These are phyloP conservation scores for Neopestalotiopsis sp. DNA, from an alignment of 2,329 filamentous ascomycete species.

Conservation along the genomic window DNA sequence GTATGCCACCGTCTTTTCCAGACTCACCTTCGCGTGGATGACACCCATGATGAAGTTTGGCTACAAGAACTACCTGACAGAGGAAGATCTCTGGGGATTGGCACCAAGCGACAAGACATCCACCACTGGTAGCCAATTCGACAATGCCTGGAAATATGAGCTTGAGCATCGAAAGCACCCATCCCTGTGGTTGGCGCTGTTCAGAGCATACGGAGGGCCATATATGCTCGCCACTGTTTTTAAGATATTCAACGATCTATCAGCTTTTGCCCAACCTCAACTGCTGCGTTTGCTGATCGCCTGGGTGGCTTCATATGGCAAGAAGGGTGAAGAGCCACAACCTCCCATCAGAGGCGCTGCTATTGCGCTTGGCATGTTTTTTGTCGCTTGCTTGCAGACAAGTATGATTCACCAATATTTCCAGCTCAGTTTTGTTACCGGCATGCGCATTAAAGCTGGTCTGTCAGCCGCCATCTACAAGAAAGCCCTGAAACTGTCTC, in stretches of 20 bases:
- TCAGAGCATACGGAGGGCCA: slow-evolving; percentile 82
- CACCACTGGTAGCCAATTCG: slow-evolving; percentile 72
- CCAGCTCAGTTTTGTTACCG: slow-evolving; percentile 90
- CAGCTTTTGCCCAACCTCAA: slow-evolving; percentile 91
- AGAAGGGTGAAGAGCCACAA: slow-evolving; percentile 62
- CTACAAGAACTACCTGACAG: slow-evolving; percentile 89
- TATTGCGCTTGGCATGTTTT: slow-evolving; percentile 92
- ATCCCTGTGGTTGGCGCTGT: slow-evolving; percentile 85
- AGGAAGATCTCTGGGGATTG: slow-evolving; percentile 95
- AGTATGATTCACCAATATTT: slow-evolving; percentile 96
- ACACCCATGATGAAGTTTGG: slow-evolving; percentile 96
- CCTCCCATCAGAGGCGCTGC: slow-evolving; percentile 84
- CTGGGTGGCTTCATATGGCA: slow-evolving; percentile 80
- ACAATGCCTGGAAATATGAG: slow-evolving; percentile 78
- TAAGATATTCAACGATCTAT: slow-evolving; percentile 85
- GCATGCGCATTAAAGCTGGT: slow-evolving; percentile 94
- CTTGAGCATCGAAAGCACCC: slow-evolving; percentile 72
- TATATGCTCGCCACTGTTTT: slow-evolving; percentile 84
- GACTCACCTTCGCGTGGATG: slow-evolving; percentile 97
- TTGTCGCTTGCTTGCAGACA: slow-evolving; percentile 84
- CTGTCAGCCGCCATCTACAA: slow-evolving; percentile 90
- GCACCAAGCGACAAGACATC: slow-evolving; percentile 80
- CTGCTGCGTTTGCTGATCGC: slow-evolving; percentile 82
- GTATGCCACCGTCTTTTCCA: slow-evolving; percentile 92
- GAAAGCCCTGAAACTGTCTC: slow-evolving; percentile 89